Percentiles rank a stretch among this genome's conserved stretches.
These are phyloP conservation scores for Exophiala spinifera DNA, from an alignment of 2,329 filamentous ascomycete species.

Conservation along the genomic window DNA sequence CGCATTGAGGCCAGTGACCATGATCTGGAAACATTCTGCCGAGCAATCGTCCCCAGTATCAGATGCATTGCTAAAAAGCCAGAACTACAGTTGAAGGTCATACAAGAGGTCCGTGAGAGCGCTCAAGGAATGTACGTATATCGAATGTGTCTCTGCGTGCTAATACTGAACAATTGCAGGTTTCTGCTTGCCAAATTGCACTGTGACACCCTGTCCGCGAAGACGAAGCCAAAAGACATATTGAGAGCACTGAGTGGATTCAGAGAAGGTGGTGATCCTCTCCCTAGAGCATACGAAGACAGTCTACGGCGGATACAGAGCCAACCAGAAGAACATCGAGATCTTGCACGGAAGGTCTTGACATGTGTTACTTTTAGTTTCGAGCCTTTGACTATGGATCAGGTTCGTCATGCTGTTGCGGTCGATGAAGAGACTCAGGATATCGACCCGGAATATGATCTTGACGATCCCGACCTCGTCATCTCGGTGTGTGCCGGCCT, in stretches of 20 bases:
- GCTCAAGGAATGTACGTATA: slow-evolving; percentile 13
- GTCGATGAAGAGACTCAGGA: slow-evolving; percentile 19
- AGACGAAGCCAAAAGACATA: slow-evolving; percentile 24
- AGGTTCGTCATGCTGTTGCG: slow-evolving; percentile 29
- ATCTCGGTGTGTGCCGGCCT: slow-evolving; percentile 44
- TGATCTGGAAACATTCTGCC: slow-evolving; percentile 8
- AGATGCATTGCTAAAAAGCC: slow-evolving; percentile 6
- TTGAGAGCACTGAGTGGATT: slow-evolving; percentile 23
- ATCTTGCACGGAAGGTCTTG: slow-evolving; percentile 23
- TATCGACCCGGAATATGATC: slow-evolving; percentile 15
- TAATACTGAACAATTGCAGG: slow-evolving; percentile 8
- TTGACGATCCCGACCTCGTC: slow-evolving; percentile 28
- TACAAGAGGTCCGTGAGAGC: slow-evolving; percentile 2
- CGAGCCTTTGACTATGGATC: slow-evolving; percentile 24
- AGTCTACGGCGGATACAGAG: slow-evolving; percentile 29
- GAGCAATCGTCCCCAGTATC: slow-evolving; percentile 4
- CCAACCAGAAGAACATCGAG: slow-evolving; percentile 28
- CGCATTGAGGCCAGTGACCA: slow-evolving; percentile 3
- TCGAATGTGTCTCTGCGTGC: not conserved
- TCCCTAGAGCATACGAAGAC: slow-evolving; percentile 29
- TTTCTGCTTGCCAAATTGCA: slow-evolving; percentile 30
- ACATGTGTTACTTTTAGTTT: slow-evolving; percentile 25
- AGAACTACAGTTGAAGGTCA: slow-evolving; percentile 5
- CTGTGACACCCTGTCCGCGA: slow-evolving; percentile 25
- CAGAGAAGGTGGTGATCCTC: slow-evolving; percentile 12